Conservation (phyloP, 2,329 filamentous ascomycete genomes). For the Pseudogymnoascus pannorum region DNA sequence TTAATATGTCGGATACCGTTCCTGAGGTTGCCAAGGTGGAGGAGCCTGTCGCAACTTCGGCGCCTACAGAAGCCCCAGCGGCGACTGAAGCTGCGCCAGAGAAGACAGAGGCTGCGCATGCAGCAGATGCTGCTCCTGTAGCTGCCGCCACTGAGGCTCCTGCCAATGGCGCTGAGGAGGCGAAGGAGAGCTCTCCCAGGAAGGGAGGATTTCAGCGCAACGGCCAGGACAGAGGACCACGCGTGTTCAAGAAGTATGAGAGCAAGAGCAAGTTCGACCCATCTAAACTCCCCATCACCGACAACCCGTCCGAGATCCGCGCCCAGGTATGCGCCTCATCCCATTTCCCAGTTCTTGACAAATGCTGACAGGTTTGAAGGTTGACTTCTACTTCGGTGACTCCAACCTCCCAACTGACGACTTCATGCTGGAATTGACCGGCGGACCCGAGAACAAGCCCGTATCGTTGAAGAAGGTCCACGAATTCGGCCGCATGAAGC, state of each 20-base stretch:
- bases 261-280: slow-evolving; percentile 51
- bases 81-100: slow-evolving; percentile 13
- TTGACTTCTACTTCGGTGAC: slow-evolving; percentile 94
- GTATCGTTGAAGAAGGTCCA: slow-evolving; percentile 71
- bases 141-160: background rate
- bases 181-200: slow-evolving; percentile 13
- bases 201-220: slow-evolving; percentile 12
- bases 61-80: slow-evolving; percentile 3
- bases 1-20: slow-evolving; percentile 5
- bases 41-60: background rate
- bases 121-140: background rate
- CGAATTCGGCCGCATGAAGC: slow-evolving; percentile 92
- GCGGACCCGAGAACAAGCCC: slow-evolving; percentile 72
- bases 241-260: slow-evolving; percentile 25
- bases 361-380: slow-evolving; percentile 40
- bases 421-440: slow-evolving; percentile 73
- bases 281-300: slow-evolving; percentile 46
- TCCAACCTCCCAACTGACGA: slow-evolving; percentile 84
- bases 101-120: slow-evolving; percentile 10
- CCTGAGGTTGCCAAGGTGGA: background rate
- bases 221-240: slow-evolving; percentile 11
- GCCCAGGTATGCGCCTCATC: slow-evolving; percentile 46
- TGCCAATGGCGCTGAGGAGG: slow-evolving; percentile 7
- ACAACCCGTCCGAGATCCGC: slow-evolving; percentile 58
- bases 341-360: slow-evolving; percentile 12